Evolutionary conservation across 1,284 basidiomycete species (phyloP).

Genomic region (Puccinia hordei): DNA sequence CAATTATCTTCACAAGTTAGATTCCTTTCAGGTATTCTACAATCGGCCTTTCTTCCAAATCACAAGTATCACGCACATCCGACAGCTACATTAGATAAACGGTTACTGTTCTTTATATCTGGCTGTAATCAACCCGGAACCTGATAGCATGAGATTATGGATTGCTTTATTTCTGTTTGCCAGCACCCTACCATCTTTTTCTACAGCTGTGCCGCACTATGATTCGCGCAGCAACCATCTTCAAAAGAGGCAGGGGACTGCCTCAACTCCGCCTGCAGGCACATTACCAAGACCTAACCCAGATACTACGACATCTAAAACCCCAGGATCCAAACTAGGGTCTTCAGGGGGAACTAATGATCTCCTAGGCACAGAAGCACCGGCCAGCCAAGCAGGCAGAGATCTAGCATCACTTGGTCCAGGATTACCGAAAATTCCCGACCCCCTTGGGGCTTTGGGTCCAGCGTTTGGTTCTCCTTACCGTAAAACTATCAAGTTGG

Average conservation of each 20-base stretch:
- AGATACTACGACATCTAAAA: no score
- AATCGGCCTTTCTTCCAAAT: no score
- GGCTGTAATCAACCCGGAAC: not conserved
- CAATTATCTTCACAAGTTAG: not conserved
- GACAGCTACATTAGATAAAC: not conserved
- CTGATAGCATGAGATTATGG: not conserved
- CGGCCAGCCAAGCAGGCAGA: not conserved
- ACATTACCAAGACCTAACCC: not conserved
- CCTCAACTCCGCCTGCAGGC: not conserved
- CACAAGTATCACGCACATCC: not conserved
- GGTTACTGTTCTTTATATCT: no score
- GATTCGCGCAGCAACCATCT: not conserved
- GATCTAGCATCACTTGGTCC: not conserved
- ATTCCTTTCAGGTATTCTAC: not conserved
- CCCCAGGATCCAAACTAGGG: not conserved
- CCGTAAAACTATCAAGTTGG: no score
- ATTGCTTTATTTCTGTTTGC: not conserved
- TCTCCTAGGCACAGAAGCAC: constrained; percentile 6
- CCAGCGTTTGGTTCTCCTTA: not conserved
- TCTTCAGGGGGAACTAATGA: not conserved
- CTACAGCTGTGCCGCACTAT: not conserved
- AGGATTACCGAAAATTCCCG: not conserved
- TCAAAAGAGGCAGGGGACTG: not conserved
- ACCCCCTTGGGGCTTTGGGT: not conserved
- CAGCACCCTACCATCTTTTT: constrained; percentile 18